A percentile compares a stretch with the other conserved stretches of the same genome.
phyloP scores from a whole-genome alignment of 495 filamentous ascomycete genomes.

The Penicillium antarcticum region DNA sequence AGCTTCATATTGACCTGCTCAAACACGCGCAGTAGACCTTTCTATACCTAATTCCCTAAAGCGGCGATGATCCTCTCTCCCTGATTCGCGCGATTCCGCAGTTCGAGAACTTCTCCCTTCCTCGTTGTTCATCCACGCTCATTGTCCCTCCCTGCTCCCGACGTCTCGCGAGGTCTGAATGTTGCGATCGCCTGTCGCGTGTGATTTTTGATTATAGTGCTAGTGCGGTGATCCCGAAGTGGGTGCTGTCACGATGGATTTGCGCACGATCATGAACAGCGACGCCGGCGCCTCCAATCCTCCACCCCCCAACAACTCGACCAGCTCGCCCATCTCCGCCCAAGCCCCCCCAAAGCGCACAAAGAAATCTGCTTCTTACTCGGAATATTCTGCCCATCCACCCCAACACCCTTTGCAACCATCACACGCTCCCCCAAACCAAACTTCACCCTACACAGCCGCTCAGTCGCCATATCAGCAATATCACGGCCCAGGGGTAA shows the following conservation, averaged over 20 bases:
- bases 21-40: not conserved
- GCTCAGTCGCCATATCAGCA: slow-evolving; percentile 48
- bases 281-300: slow-evolving; percentile 38
- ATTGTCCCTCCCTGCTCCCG: slow-evolving; percentile 13
- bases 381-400: slow-evolving; percentile 33
- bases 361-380: slow-evolving; percentile 21
- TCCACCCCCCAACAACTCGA: slow-evolving; percentile 24
- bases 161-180: slow-evolving; percentile 16
- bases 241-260: slow-evolving; percentile 44
- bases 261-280: slow-evolving; percentile 52
- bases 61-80: slow-evolving; percentile 11
- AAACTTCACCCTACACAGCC: slow-evolving; percentile 39
- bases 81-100: slow-evolving; percentile 22
- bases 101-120: slow-evolving; percentile 27
- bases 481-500: slow-evolving; percentile 30
- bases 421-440: slow-evolving; percentile 38
- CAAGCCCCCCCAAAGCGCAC: slow-evolving; percentile 28
- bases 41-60: slow-evolving; percentile 6
- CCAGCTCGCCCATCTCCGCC: slow-evolving; percentile 18
- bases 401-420: slow-evolving; percentile 41
- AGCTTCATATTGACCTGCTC: not conserved
- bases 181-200: slow-evolving; percentile 17
- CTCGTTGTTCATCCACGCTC: slow-evolving; percentile 18
- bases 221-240: slow-evolving; percentile 22
- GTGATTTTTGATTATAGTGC: slow-evolving; percentile 12